phyloP scores from a whole-genome alignment of 352 stramenopile species.

The Globisporangium ultimum region DNA sequence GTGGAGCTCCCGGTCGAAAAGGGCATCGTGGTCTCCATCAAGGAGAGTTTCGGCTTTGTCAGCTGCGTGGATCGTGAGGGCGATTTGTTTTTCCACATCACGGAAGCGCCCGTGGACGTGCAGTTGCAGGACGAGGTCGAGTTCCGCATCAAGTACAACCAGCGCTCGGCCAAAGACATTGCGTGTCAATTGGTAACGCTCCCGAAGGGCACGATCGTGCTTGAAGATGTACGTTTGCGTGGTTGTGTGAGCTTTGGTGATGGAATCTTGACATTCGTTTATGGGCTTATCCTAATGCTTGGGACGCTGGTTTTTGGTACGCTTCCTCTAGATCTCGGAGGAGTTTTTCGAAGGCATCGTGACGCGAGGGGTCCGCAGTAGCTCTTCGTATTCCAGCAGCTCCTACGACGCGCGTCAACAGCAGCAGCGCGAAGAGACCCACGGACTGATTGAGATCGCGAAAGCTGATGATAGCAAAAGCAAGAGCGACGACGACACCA shows the following conservation, averaged over 20 bases:
- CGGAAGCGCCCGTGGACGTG: slow-evolving; percentile 63
- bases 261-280: background rate
- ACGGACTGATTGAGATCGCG: slow-evolving; percentile 15
- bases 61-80: slow-evolving; percentile 61
- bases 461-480: background rate
- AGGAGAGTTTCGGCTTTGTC: slow-evolving; percentile 57
- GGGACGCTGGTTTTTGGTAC: background rate
- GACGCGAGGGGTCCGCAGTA: slow-evolving; percentile 56
- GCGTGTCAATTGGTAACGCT: slow-evolving; percentile 59
- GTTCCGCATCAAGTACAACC: slow-evolving; percentile 72
- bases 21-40: slow-evolving; percentile 44
- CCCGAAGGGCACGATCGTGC: slow-evolving; percentile 71
- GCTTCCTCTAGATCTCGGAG: slow-evolving; percentile 30
- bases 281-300: background rate
- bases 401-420: slow-evolving; percentile 2
- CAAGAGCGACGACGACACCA: background rate
- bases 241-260: background rate
- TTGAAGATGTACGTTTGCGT: slow-evolving; percentile 47
- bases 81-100: slow-evolving; percentile 83
- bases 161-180: slow-evolving; percentile 71
- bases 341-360: slow-evolving; percentile 57
- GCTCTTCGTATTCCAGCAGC: slow-evolving; percentile 31
- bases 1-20: slow-evolving; percentile 28
- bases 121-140: slow-evolving; percentile 72
- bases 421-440: slow-evolving; percentile 13